Conservation (phyloP, 805 yeast genomes). For the Torulaspora indica region DNA sequence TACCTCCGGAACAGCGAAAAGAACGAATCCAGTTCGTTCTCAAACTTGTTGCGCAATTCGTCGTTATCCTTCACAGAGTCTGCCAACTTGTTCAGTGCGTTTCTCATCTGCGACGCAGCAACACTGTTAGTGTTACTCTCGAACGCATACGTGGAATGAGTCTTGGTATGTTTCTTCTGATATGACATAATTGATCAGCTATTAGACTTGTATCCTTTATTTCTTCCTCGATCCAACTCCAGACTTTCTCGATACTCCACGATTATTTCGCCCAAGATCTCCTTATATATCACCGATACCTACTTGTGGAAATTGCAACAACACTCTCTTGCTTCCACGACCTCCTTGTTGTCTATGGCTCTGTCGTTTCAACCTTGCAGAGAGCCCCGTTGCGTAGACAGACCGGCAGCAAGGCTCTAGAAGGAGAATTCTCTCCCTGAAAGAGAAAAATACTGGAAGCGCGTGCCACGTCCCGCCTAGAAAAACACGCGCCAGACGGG, state of each 20-base stretch:
- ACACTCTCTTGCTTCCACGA: not conserved
- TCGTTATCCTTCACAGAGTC: constrained; percentile 63
- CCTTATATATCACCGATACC: not conserved
- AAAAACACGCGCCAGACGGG: not conserved
- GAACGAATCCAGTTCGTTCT: constrained; percentile 89
- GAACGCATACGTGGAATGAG: constrained; percentile 58
- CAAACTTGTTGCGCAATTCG: constrained; percentile 55
- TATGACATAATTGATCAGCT: constrained; percentile 22
- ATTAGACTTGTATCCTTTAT: too few species aligned
- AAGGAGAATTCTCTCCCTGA: constrained; percentile 1
- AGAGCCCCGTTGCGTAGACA: constrained; percentile 3
- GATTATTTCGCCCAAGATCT: not conserved
- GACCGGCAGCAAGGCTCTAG: not conserved
- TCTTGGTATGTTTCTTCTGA: constrained; percentile 39
- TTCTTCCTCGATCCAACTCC: not conserved
- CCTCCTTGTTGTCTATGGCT: not conserved
- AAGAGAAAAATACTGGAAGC: not conserved
- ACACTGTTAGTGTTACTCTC: constrained; percentile 92
- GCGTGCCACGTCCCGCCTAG: not conserved
- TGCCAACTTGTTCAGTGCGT: constrained; percentile 82
- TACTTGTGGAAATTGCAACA: not conserved
- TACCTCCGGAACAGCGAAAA: constrained; percentile 92
- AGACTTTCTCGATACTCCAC: not conserved
- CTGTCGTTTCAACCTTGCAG: not conserved
- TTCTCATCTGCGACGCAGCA: constrained; percentile 97